These are phyloP conservation scores for Suhomyces terraborum DNA, from an alignment of 1,139 yeast species.

Conservation along the genomic window DNA sequence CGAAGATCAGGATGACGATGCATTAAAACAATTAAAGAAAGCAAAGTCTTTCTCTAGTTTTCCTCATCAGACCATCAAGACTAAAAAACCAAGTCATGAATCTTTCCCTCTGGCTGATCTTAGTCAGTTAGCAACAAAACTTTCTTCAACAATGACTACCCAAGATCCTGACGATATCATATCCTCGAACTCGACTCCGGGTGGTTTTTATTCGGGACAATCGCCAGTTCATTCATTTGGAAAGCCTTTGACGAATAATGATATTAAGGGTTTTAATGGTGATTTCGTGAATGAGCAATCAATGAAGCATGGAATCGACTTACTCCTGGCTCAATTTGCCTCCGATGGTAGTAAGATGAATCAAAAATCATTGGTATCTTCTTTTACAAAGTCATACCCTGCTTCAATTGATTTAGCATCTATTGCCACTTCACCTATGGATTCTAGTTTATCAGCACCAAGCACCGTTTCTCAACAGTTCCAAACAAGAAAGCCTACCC, in stretches of 20 bases:
- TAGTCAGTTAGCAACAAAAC: constrained; percentile 29
- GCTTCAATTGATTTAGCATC: constrained; percentile 42
- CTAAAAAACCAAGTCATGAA: constrained; percentile 1
- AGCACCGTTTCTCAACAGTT: constrained; percentile 11
- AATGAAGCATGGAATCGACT: constrained; percentile 22
- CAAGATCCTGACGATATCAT: constrained; percentile 12
- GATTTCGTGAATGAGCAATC: constrained; percentile 11
- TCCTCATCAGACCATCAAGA: constrained; percentile 3
- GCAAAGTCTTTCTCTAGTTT: constrained; percentile 37
- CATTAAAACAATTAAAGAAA: constrained; percentile 43
- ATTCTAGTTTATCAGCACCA: constrained; percentile 16
- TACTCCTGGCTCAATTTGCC: constrained; percentile 32
- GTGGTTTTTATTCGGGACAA: constrained; percentile 12
- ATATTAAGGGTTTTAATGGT: constrained; percentile 16
- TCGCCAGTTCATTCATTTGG: constrained; percentile 6
- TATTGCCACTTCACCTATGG: constrained; percentile 22
- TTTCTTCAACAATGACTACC: constrained; percentile 16
- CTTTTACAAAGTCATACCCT: constrained; percentile 40
- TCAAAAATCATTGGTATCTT: constrained; percentile 12
- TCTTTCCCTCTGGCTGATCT: constrained; percentile 14
- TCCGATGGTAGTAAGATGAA: constrained; percentile 9
- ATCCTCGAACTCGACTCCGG: constrained; percentile 25
- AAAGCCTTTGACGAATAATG: constrained; percentile 5
- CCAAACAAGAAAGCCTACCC: constrained; percentile 5
- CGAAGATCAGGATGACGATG: constrained; percentile 50